These are phyloP conservation scores for Ganoderma lingzhi DNA, from an alignment of 1,284 basidiomycete genomes.

Conservation along the genomic window DNA sequence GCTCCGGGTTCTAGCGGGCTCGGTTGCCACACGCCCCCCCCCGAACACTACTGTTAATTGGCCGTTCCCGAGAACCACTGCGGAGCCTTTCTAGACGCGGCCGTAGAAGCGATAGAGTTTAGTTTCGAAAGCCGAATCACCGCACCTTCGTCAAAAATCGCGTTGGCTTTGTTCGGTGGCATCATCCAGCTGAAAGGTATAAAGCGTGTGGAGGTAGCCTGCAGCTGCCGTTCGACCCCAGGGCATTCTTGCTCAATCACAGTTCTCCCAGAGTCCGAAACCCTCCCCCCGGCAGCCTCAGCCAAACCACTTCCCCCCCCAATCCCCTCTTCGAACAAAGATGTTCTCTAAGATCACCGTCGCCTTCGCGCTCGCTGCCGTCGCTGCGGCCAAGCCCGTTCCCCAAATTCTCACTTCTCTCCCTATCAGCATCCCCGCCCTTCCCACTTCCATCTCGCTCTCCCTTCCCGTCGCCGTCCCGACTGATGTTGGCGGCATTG, in stretches of 20 bases:
- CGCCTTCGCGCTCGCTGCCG: constrained; percentile 25
- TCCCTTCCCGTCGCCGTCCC: constrained; percentile 13
- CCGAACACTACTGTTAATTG: background rate
- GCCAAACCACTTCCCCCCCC: background rate
- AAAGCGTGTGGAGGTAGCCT: constrained; percentile 1
- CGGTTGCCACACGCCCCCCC: background rate
- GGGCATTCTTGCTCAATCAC: background rate
- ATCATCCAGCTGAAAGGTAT: background rate
- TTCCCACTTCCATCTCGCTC: constrained; percentile 4
- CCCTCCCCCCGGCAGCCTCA: background rate
- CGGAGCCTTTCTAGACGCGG: background rate
- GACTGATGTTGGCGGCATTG: background rate
- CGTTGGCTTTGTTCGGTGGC: background rate
- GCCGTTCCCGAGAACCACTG: background rate
- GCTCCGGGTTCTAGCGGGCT: background rate
- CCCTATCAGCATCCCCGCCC: constrained; percentile 4
- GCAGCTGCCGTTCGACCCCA: background rate
- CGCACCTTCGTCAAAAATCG: background rate
- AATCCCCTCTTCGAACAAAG: background rate
- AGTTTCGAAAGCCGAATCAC: background rate
- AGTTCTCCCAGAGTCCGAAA: background rate
- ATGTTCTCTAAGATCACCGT: constrained; percentile 29
- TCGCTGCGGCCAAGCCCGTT: constrained; percentile 24
- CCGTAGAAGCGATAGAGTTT: background rate
- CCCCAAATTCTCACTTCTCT: constrained; percentile 21